phyloP scores from a whole-genome alignment of 202 grass and related monocot genomes.

The Zizania palustris region DNA sequence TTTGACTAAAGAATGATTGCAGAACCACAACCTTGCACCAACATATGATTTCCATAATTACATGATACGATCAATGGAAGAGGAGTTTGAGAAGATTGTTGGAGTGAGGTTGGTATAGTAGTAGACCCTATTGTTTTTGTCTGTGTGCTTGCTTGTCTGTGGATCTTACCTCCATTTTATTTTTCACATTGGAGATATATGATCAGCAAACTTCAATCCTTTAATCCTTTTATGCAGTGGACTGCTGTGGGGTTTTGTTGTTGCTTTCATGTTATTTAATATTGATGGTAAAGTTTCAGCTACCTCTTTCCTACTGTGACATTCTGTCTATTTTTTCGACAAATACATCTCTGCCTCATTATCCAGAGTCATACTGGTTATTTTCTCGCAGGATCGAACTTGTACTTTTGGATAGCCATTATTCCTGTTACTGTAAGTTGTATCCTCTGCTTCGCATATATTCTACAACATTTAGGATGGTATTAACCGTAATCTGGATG shows the following conservation, averaged over 20 bases:
- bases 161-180: background rate
- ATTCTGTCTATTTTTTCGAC: background rate
- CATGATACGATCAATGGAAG: slow-evolving; percentile 99
- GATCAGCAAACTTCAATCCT: slow-evolving; percentile 24
- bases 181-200: background rate
- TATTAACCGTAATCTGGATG: slow-evolving; percentile 31
- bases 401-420: slow-evolving; percentile 99
- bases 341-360: slow-evolving; percentile 23
- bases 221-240: slow-evolving; percentile 58
- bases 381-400: slow-evolving; percentile 82
- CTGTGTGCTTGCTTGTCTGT: slow-evolving; percentile 11
- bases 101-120: slow-evolving; percentile 77
- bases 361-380: background rate
- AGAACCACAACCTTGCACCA: slow-evolving; percentile 81
- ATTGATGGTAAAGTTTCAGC: slow-evolving; percentile 59
- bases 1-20: slow-evolving; percentile 48
- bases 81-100: slow-evolving; percentile 95
- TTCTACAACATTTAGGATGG: slow-evolving; percentile 7
- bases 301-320: background rate
- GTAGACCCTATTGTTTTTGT: background rate
- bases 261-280: slow-evolving; percentile 98
- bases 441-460: slow-evolving; percentile 2
- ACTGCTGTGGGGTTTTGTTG: slow-evolving; percentile 86
- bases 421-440: slow-evolving; percentile 78
- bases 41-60: slow-evolving; percentile 94